Conservation (phyloP, 2,329 filamentous ascomycete genomes). For the Rugonectria rugulosa region DNA sequence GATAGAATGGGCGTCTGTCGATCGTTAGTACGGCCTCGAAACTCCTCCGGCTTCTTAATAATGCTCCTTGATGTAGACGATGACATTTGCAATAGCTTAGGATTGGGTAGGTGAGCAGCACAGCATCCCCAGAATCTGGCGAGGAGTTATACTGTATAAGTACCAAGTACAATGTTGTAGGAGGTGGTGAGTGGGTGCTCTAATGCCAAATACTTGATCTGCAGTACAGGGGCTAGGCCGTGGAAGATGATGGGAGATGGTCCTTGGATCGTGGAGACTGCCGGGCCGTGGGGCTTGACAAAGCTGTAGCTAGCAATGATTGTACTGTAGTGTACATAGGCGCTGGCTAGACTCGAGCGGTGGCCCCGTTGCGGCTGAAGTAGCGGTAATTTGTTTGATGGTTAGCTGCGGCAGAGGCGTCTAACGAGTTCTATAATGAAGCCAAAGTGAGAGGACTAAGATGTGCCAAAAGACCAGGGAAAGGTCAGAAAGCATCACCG, state of each 20-base stretch:
- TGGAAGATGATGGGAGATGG: not conserved
- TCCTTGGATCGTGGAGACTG: constrained; percentile 9
- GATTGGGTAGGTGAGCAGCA: too few species aligned
- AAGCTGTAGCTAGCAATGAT: not conserved
- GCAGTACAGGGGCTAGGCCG: not conserved
- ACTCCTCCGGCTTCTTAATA: not conserved
- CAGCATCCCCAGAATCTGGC: too few species aligned
- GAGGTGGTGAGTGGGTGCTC: too few species aligned
- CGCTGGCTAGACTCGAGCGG: constrained; percentile 1
- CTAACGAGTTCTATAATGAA: too few species aligned
- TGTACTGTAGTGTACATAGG: not conserved
- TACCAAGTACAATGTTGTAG: too few species aligned
- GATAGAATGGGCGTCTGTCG: not conserved
- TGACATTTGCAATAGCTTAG: too few species aligned
- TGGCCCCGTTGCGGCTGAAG: constrained; percentile 6
- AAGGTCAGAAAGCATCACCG: not conserved
- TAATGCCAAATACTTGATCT: not conserved
- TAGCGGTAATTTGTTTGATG: not conserved
- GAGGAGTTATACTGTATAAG: too few species aligned
- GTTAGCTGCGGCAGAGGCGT: not conserved
- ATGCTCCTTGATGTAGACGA: not conserved
- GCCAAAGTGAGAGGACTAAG: too few species aligned
- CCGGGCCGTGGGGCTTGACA: constrained; percentile 10
- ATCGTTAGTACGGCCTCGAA: too few species aligned
- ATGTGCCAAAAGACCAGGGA: not conserved